These are phyloP conservation scores for Coleophoma cylindrospora DNA, from an alignment of 2,329 filamentous ascomycete genomes.

Conservation along the genomic window DNA sequence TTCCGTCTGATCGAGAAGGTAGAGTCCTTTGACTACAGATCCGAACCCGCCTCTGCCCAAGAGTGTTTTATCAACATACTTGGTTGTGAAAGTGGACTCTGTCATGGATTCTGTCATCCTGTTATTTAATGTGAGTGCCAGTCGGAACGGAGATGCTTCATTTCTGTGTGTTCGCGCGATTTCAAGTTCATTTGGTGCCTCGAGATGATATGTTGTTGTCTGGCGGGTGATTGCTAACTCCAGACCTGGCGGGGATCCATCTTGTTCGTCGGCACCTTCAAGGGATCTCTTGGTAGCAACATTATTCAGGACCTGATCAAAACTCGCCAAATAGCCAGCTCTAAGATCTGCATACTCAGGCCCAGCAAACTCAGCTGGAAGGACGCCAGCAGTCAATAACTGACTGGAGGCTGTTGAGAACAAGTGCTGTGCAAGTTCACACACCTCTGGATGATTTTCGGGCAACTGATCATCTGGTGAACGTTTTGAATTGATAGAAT, in stretches of 20 bases:
- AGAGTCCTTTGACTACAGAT: slow-evolving; percentile 55
- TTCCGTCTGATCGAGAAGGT: slow-evolving; percentile 54
- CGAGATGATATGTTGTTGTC: neutral
- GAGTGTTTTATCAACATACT: no score
- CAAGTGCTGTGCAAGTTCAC: slow-evolving; percentile 12
- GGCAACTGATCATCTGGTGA: slow-evolving; percentile 12
- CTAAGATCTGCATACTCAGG: slow-evolving; percentile 12
- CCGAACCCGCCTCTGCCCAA: slow-evolving; percentile 60
- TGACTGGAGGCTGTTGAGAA: slow-evolving; percentile 17
- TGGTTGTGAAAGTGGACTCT: no score
- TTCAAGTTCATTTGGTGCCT: neutral
- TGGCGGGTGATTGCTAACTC: neutral
- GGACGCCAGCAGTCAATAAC: slow-evolving; percentile 17
- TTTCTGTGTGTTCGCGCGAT: no score
- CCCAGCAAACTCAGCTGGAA: slow-evolving; percentile 17
- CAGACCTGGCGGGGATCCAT: neutral
- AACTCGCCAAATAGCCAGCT: slow-evolving; percentile 15
- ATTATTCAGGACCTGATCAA: slow-evolving; percentile 19
- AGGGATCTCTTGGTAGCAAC: slow-evolving; percentile 7
- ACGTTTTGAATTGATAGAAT: slow-evolving; percentile 16
- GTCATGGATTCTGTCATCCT: no score
- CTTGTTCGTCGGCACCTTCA: neutral
- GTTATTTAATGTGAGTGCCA: no score
- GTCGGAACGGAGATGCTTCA: no score
- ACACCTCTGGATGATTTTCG: slow-evolving; percentile 21